phyloP scores from a whole-genome alignment of 495 filamentous ascomycete genomes.

The Neurospora discreta region DNA sequence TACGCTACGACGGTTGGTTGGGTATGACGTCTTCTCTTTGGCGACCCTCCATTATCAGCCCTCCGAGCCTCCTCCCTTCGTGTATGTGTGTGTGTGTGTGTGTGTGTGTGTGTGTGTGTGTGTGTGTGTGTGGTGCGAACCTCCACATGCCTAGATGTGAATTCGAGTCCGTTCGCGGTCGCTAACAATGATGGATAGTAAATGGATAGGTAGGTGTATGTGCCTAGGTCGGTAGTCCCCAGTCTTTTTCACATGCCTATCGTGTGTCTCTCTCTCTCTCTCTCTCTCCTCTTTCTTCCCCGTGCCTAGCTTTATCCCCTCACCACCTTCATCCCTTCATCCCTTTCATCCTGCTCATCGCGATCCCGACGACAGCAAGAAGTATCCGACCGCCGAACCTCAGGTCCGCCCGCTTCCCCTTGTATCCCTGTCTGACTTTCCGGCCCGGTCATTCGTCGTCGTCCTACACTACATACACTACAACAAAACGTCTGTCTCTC shows the following conservation, averaged over 20 bases:
- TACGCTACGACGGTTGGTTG: not conserved
- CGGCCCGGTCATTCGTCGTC: not conserved
- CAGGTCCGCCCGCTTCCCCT: not conserved
- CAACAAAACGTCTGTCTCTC: not conserved
- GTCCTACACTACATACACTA: not conserved
- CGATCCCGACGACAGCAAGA: not conserved
- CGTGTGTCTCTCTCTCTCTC: not conserved
- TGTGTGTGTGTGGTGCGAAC: no score
- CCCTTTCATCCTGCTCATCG: not conserved
- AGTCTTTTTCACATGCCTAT: not conserved
- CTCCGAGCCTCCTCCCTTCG: not conserved
- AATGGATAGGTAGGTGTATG: no score
- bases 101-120: no score
- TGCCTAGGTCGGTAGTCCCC: no score
- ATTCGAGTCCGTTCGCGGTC: not conserved
- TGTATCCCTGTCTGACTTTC: not conserved
- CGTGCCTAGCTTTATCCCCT: not conserved
- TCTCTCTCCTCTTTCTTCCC: not conserved
- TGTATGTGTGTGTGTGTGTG: no score
- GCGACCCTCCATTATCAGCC: not conserved
- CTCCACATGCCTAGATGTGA: not conserved
- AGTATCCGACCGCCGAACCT: not conserved
- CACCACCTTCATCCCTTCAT: not conserved
- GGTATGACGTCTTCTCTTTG: not conserved
- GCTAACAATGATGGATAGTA: not conserved